Conservation (phyloP, 345 rosid genomes). For the Litchi chinensis region DNA sequence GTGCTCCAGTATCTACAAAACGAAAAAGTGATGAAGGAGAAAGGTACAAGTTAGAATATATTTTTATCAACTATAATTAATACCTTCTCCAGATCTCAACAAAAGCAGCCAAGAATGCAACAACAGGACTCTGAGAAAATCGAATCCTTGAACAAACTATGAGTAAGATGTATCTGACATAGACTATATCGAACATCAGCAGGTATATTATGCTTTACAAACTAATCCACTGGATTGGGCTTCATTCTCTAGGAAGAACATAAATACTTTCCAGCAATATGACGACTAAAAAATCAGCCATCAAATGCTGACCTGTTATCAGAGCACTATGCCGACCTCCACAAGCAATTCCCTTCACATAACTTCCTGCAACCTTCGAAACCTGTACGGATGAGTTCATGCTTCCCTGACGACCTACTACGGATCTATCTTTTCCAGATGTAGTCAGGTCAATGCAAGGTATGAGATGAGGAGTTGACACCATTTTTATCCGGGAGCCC, state of each 20-base stretch:
- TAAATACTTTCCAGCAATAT: background rate
- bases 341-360: slow-evolving; percentile 71
- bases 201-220: background rate
- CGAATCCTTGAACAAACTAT: slow-evolving; percentile 1
- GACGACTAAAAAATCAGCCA: slow-evolving; percentile 11
- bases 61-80: background rate
- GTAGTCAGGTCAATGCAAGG: slow-evolving; percentile 60
- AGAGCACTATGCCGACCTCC: slow-evolving; percentile 89
- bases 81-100: slow-evolving; percentile 7
- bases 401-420: slow-evolving; percentile 44
- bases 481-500: slow-evolving; percentile 79
- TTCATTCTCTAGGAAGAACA: background rate
- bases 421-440: slow-evolving; percentile 49
- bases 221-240: slow-evolving; percentile 7
- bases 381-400: slow-evolving; percentile 35
- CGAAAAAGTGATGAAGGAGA: slow-evolving; percentile 16
- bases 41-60: background rate
- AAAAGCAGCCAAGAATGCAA: background rate
- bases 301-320: slow-evolving; percentile 60
- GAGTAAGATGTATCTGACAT: slow-evolving; percentile 9
- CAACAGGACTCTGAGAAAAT: background rate
- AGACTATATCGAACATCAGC: background rate
- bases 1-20: slow-evolving; percentile 66
- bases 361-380: slow-evolving; percentile 51
- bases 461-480: slow-evolving; percentile 79